Percentiles rank a stretch among this genome's conserved stretches.
Evolutionary conservation across 1,284 basidiomycete genomes (phyloP).

Genomic region (Sanghuangporus sanghuang): DNA sequence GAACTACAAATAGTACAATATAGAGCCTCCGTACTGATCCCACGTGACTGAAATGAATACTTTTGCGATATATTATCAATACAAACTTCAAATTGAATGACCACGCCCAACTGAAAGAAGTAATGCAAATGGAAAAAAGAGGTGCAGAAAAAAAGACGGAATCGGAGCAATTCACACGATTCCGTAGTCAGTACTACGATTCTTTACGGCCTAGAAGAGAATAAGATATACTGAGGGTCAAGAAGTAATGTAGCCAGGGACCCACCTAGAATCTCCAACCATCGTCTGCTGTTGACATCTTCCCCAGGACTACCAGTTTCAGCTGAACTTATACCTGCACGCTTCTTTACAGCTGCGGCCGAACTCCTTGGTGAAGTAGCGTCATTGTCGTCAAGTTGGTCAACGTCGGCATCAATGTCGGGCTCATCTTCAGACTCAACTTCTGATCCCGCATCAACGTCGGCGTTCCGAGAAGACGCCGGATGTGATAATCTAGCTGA

Average conservation of each 20-base stretch:
- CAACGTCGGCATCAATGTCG: background rate
- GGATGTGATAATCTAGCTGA: background rate
- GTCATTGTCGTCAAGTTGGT: background rate
- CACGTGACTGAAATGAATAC: background rate
- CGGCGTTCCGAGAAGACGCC: background rate
- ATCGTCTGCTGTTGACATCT: slow-evolving; percentile 5
- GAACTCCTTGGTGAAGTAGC: background rate
- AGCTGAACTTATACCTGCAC: background rate
- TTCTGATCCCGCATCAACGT: slow-evolving; percentile 1
- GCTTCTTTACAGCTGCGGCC: background rate
- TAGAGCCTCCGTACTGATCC: background rate
- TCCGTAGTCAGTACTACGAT: background rate
- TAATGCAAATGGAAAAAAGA: background rate
- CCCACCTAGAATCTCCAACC: slow-evolving; percentile 10
- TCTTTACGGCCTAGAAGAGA: background rate
- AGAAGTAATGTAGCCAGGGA: no score
- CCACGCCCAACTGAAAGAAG: background rate
- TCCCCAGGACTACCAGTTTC: background rate
- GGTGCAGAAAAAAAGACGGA: background rate
- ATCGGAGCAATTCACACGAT: background rate
- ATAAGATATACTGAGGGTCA: background rate
- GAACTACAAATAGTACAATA: background rate
- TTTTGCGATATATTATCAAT: background rate
- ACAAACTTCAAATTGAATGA: background rate
- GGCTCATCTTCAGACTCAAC: slow-evolving; percentile 1